phyloP scores from a whole-genome alignment of 768 basidiomycete genomes.

The Floccularia luteovirens region DNA sequence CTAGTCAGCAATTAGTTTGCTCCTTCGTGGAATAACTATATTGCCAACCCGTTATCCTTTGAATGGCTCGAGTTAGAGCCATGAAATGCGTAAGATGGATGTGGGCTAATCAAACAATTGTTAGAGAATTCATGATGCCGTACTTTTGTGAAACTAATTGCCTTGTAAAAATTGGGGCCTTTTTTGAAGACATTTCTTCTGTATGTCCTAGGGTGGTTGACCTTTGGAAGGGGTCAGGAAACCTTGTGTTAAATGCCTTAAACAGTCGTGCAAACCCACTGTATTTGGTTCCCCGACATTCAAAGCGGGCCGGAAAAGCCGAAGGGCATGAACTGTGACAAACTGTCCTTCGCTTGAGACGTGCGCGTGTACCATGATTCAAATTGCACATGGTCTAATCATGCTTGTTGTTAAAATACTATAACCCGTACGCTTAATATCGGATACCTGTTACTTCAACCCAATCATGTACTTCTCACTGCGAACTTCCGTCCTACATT shows the following conservation, averaged over 20 bases:
- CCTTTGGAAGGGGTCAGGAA: conserved; percentile 1
- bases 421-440: no score
- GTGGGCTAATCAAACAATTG: conserved; percentile 10
- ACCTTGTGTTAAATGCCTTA: conserved; percentile 2
- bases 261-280: conserved; percentile 3
- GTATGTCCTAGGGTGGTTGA: not conserved
- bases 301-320: no score
- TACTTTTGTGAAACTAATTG: conserved; percentile 13
- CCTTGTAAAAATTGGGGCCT: conserved; percentile 9
- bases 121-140: conserved; percentile 11
- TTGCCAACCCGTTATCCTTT: conserved; percentile 27
- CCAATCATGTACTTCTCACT: not conserved
- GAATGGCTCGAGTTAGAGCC: conserved; percentile 32
- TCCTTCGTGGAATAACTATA: not conserved
- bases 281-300: conserved; percentile 1
- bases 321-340: no score
- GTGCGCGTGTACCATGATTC: no score
- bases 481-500: not conserved
- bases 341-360: no score
- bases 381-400: no score
- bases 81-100: conserved; percentile 25
- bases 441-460: no score
- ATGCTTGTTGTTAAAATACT: no score
- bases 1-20: not conserved
- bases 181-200: conserved; percentile 9